These are phyloP conservation scores for Testicularia cyperi DNA, from an alignment of 1,284 basidiomycete species.

Conservation along the genomic window DNA sequence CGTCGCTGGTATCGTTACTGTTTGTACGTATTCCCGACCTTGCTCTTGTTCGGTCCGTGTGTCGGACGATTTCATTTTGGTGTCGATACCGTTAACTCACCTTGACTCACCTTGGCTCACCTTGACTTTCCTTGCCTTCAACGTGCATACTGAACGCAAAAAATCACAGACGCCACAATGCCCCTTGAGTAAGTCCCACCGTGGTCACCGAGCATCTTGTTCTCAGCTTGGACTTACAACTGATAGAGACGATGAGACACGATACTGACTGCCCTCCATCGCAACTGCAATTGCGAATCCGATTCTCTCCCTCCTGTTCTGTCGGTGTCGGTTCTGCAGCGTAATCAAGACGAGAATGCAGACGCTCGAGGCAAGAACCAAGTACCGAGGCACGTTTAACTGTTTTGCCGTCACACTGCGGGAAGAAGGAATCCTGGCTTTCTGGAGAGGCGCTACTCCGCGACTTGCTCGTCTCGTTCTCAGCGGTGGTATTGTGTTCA, in stretches of 20 bases:
- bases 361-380: conserved; percentile 75
- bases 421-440: conserved; percentile 78
- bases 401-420: conserved; percentile 66
- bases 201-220: too few species aligned
- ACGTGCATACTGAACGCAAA: too few species aligned
- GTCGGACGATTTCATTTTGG: too few species aligned
- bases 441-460: conserved; percentile 90
- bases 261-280: too few species aligned
- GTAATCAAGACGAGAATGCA: conserved; percentile 99
- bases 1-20: conserved; percentile 88
- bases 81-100: too few species aligned
- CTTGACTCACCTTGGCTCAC: too few species aligned
- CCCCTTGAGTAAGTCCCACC: conserved; percentile 46
- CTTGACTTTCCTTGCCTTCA: neutral
- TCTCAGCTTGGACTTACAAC: too few species aligned
- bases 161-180: conserved; percentile 52
- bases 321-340: conserved; percentile 63
- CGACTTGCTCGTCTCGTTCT: conserved; percentile 64
- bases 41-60: too few species aligned
- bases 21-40: conserved; percentile 68
- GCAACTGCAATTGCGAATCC: too few species aligned
- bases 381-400: conserved; percentile 90
- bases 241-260: too few species aligned
- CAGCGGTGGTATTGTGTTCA: conserved; percentile 93
- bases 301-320: neutral